phyloP scores from a whole-genome alignment of 495 filamentous ascomycete genomes.

The Aspergillus carlsbadensis region DNA sequence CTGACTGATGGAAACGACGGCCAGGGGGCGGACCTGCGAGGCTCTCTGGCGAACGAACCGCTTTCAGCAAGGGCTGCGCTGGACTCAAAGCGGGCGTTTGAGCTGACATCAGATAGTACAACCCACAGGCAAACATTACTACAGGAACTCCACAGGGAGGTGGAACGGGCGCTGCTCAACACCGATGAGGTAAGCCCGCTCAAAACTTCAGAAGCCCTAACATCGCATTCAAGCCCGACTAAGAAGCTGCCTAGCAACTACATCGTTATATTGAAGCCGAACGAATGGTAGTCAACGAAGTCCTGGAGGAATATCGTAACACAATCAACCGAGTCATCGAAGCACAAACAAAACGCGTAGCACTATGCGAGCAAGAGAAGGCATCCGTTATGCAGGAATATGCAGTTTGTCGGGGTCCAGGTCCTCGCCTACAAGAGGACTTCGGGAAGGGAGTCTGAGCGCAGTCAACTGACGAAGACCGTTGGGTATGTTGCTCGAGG shows the following conservation, averaged over 20 bases:
- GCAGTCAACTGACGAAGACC: not conserved
- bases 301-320: constrained; percentile 31
- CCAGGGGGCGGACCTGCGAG: not conserved
- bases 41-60: not conserved
- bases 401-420: constrained; percentile 32
- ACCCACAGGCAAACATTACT: constrained; percentile 27
- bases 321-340: constrained; percentile 34
- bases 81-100: not conserved
- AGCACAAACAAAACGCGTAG: constrained; percentile 33
- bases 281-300: constrained; percentile 25
- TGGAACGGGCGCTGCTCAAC: constrained; percentile 20
- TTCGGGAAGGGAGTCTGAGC: constrained; percentile 19
- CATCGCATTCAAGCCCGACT: not conserved
- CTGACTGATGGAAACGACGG: not conserved
- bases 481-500: too few relatives aligned
- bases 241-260: constrained; percentile 23
- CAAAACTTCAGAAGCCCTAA: not conserved
- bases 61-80: not conserved
- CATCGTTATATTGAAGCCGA: constrained; percentile 32
- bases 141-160: constrained; percentile 23
- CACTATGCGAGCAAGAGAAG: constrained; percentile 34
- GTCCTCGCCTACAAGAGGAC: constrained; percentile 30
- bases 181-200: constrained; percentile 30
- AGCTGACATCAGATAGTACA: not conserved
- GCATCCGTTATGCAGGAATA: constrained; percentile 31